Evolutionary conservation across 768 basidiomycete species (phyloP).

Genomic region (Pleurotus giganteus): DNA sequence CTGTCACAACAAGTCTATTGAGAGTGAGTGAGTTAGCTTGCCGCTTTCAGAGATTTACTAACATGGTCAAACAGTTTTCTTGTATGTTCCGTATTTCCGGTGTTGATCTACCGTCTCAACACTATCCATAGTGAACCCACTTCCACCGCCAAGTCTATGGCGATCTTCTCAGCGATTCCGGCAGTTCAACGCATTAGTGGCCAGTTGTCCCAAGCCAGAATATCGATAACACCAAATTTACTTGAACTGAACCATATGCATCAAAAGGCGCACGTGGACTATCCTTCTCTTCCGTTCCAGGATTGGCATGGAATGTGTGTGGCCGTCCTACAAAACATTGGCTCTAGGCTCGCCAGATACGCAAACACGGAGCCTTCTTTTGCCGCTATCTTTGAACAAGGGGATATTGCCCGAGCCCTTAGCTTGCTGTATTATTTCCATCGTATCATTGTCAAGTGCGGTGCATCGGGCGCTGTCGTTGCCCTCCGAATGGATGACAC

Average conservation of each 20-base stretch:
- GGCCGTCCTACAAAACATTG: conserved; percentile 69
- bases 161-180: conserved; percentile 63
- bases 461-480: conserved; percentile 62
- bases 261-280: conserved; percentile 42
- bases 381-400: conserved; percentile 63
- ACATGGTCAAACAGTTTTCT: conserved; percentile 54
- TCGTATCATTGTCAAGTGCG: conserved; percentile 84
- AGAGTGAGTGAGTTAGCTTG: conserved; percentile 41
- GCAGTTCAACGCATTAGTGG: neutral
- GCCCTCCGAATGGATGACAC: conserved; percentile 51
- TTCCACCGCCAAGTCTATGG: conserved; percentile 75
- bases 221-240: conserved; percentile 82
- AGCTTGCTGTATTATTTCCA: conserved; percentile 83
- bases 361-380: conserved; percentile 45
- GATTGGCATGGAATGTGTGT: conserved; percentile 62
- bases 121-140: conserved; percentile 78
- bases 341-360: conserved; percentile 62
- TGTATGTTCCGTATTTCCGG: conserved; percentile 43
- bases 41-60: conserved; percentile 6
- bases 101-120: conserved; percentile 8
- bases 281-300: conserved; percentile 49
- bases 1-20: conserved; percentile 45
- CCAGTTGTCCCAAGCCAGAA: conserved; percentile 4
- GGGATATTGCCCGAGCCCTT: conserved; percentile 78
- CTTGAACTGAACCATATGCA: conserved; percentile 71